phyloP scores from a whole-genome alignment of 306 rosid genomes.

The Quillaja saponaria region DNA sequence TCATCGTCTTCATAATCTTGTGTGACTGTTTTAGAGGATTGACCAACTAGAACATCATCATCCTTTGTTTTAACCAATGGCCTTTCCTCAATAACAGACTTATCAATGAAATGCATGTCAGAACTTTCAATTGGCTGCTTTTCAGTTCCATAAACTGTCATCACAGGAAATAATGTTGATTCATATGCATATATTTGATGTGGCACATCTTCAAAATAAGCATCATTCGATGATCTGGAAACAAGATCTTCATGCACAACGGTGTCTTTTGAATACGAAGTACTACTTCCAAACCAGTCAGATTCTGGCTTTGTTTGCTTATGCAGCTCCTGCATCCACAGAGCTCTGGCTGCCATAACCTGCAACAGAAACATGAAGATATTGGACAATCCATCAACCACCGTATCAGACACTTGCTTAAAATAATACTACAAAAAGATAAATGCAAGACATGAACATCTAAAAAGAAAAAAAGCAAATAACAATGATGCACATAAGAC shows the following conservation, averaged over 20 bases:
- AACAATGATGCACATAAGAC: no score
- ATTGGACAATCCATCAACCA: slow-evolving; percentile 19
- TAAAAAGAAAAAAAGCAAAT: no score
- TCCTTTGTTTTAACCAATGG: slow-evolving; percentile 46
- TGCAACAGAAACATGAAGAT: slow-evolving; percentile 37
- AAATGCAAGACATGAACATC: no score
- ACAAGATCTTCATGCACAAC: slow-evolving; percentile 44
- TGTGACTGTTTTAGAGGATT: slow-evolving; percentile 47
- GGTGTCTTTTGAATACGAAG: slow-evolving; percentile 44
- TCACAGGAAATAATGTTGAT: slow-evolving; percentile 38
- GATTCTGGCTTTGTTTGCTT: slow-evolving; percentile 56
- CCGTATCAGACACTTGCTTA: no score
- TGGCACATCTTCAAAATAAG: slow-evolving; percentile 48
- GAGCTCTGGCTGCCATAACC: slow-evolving; percentile 82
- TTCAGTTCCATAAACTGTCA: slow-evolving; percentile 49
- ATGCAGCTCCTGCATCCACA: slow-evolving; percentile 97
- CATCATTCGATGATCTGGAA: slow-evolving; percentile 38
- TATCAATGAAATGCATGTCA: slow-evolving; percentile 53
- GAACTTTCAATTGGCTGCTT: slow-evolving; percentile 52
- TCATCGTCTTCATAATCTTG: slow-evolving; percentile 57
- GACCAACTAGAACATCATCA: slow-evolving; percentile 42
- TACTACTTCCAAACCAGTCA: slow-evolving; percentile 51
- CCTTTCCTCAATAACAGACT: slow-evolving; percentile 62
- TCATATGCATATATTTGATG: slow-evolving; percentile 36
- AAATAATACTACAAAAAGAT: no score